Base-by-base conservation (phyloP, 352 stramenopile species). In the Albugo laibachii region DNA sequence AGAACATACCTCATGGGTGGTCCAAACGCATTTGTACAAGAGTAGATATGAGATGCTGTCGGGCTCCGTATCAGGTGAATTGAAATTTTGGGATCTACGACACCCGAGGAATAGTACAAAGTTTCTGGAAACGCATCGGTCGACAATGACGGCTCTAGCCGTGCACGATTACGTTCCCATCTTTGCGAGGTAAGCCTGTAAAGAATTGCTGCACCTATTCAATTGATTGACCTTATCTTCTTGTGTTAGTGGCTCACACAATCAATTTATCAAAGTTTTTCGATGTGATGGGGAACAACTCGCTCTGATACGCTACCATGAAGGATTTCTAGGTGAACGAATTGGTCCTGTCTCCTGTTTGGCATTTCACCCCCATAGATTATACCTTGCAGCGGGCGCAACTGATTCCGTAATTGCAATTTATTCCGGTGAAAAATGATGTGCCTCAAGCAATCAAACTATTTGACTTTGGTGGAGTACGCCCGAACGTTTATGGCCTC, bases 241-340 rank as follows among this genome's bases (percentile, higher is more conserved):
- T 36, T 16, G 19, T 52, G 35, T 13, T 48, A 92, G 83, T 55
- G 95, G 95, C 5, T 98, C 91, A 35, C 92, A 98, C 59, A 96
- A 97, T 51, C 93, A 99, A 53, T 99, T 98, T 59, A 97, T 99
- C 63, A 98, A 98, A 63, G 80, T 98, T 41, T 87, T 97, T 42
- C 83, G 83, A 34, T 79, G 82, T 47, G 87, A 97, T 36, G 77
- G 74, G 27, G 78, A 89, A 50, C 70, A 86, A 46, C 57, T 91
- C 42, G 75, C 70, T 24, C 67, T 88, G 10, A 92, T 94, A 46
- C 70, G 79, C 19, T 97, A 98, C 62, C 92, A 98, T 63, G 91
- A 98, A 66, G 88, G 91, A 15, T 96, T 98, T 49, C 52, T 97
- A 0, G 88, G 88, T 18, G 87, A 99, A 61, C 80, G 93, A 50